Evolutionary conservation across 768 basidiomycete genomes (phyloP).

Genomic region (Cystofilobasidium ferigula): DNA sequence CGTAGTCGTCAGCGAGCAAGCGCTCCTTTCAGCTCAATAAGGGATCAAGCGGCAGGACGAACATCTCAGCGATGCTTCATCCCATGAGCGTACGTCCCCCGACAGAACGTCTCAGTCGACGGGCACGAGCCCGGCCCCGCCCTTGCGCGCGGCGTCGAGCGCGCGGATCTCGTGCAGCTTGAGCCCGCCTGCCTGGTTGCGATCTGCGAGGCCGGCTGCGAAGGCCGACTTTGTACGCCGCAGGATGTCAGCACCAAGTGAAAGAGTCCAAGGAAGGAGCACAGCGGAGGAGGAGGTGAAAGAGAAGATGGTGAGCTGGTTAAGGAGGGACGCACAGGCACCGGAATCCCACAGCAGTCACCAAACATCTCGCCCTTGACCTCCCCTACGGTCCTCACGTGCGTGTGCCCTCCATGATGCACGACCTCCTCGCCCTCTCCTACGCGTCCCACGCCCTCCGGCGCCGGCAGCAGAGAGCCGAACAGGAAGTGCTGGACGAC

Average conservation of each 20-base stretch:
- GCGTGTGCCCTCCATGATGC: constrained; percentile 30
- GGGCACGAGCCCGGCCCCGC: not conserved
- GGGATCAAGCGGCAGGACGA: too few species aligned
- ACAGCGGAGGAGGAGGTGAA: not conserved
- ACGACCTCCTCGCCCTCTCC: constrained; percentile 9
- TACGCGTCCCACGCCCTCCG: constrained; percentile 25
- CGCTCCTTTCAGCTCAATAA: too few species aligned
- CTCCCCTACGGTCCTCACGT: constrained; percentile 48
- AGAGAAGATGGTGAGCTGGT: not conserved
- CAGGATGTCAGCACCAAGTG: not conserved
- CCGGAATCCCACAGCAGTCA: constrained; percentile 81
- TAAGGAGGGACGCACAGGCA: constrained; percentile 43
- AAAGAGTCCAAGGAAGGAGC: not conserved
- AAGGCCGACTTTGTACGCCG: constrained; percentile 15
- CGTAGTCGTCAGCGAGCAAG: too few species aligned
- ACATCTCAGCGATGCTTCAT: too few species aligned
- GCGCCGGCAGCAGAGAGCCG: constrained; percentile 55
- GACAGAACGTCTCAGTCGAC: constrained; percentile 5
- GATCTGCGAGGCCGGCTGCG: constrained; percentile 12
- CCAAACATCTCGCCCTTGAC: constrained; percentile 39
- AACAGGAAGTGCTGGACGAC: constrained; percentile 95
- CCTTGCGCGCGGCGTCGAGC: not conserved
- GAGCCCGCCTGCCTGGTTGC: not conserved
- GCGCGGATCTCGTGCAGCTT: not conserved
- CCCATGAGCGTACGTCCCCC: too few species aligned